Base-by-base conservation (phyloP, 495 filamentous ascomycete genomes). In the Penicillium subrubescens region DNA sequence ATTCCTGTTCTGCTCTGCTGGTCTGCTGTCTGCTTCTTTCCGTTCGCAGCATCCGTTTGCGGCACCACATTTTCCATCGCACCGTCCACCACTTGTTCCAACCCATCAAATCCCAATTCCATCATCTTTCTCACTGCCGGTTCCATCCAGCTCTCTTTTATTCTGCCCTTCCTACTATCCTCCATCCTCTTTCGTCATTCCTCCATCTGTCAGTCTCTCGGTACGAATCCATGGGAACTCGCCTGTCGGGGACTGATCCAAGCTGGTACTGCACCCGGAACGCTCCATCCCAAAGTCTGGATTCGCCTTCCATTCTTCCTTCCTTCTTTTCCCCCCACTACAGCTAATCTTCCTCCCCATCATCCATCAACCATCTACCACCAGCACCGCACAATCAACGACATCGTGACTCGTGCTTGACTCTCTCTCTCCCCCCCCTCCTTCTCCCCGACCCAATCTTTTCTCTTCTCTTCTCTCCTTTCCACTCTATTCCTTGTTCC, bases 371-470 rank as follows among this genome's bases (percentile, higher is more conserved):
- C 64, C 67, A 43, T 51, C 63, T 53, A 65, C 71, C 55, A 52
- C 61, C 63, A 29, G 50, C 57, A 14, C 57, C 57, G 34, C 64
- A 60, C 61, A 57, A 57, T 44, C 56, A 56, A 70, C 65, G 68
- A 71, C 68, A 71, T 66, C 59, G 69, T 71, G 66, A 71, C 69
- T 68, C 62, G 65, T 66, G 48, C 57, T 63, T 4, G 21, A n/a
- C 53, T 37, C 58, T 62, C 37, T 48, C 39, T 44, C 59, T 57
- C 59, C 64, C 35, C 12, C 5, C 67, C 25, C 12, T n/a, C n/a
- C n/a, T n/a, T n/a, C n/a, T n/a, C 5, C 10, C 57, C 21, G 35
- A 60, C 58, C 63, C 69, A 69, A 61, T 67, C 67, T 64, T 69
- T 71, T 12, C 53, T 58, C 61, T 61, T 57, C 53, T 64, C 55